A percentile compares a stretch with the other conserved stretches of the same genome.
Evolutionary conservation across 2,329 filamentous ascomycete species (phyloP).

Genomic region (Cadophora sp.): DNA sequence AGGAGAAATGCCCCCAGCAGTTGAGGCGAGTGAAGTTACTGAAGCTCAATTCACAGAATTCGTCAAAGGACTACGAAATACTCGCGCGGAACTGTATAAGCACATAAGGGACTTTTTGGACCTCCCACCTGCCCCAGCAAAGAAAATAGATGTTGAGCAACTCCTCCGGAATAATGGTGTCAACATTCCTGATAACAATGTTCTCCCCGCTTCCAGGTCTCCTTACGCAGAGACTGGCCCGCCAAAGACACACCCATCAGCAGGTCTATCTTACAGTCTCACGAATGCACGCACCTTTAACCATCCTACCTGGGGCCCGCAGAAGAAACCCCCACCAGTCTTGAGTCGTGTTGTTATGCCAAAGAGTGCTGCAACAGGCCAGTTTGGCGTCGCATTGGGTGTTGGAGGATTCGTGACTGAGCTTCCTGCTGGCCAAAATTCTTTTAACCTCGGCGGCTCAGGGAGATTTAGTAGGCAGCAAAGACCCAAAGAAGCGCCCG

Average conservation of each 20-base stretch:
- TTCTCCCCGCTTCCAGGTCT: conserved; percentile 43
- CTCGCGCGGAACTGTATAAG: conserved; percentile 57
- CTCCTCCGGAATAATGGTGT: neutral
- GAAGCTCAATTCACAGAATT: conserved; percentile 59
- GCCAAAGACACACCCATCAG: conserved; percentile 69
- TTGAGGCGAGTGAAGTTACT: conserved; percentile 51
- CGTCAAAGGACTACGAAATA: conserved; percentile 58
- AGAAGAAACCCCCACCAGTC: conserved; percentile 56
- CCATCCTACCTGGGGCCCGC: conserved; percentile 66
- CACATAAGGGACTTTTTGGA: conserved; percentile 67
- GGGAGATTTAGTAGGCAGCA: conserved; percentile 10
- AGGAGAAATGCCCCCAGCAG: conserved; percentile 35
- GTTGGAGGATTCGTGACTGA: conserved; percentile 43
- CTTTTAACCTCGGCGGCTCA: conserved; percentile 16
- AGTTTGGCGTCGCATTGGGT: conserved; percentile 35
- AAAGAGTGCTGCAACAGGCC: conserved; percentile 45
- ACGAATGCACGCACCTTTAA: conserved; percentile 61
- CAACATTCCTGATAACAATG: conserved; percentile 30
- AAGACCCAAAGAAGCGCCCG: conserved; percentile 24
- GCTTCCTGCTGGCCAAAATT: conserved; percentile 30
- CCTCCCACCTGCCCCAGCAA: conserved; percentile 47
- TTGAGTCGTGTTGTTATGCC: conserved; percentile 63
- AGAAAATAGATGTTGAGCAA: neutral
- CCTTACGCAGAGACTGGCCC: conserved; percentile 55
- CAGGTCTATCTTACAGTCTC: conserved; percentile 66